phyloP scores from a whole-genome alignment of 1,284 basidiomycete genomes.

The Ceratobasidium sp. region DNA sequence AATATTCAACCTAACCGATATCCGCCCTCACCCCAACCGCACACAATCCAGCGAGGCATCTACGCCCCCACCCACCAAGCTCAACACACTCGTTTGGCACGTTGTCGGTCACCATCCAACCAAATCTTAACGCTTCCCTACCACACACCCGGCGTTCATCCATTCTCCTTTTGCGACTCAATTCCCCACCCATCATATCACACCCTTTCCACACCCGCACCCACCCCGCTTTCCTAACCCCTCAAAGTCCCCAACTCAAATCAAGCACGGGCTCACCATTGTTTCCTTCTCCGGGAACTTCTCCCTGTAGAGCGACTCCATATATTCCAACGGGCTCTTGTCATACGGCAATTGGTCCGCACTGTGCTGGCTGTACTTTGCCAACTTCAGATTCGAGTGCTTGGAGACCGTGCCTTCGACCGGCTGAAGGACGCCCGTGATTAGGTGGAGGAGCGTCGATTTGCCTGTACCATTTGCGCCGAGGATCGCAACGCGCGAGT shows the following conservation, averaged over 20 bases:
- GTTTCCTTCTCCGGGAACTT: constrained; percentile 97
- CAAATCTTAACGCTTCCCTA: too few relatives aligned
- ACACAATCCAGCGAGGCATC: too few relatives aligned
- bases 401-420: constrained; percentile 87
- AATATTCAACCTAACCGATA: too few relatives aligned
- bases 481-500: constrained; percentile 95
- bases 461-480: constrained; percentile 99
- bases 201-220: too few relatives aligned
- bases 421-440: constrained; percentile 87
- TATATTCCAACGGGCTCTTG: constrained; percentile 92
- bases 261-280: constrained; percentile 57
- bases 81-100: too few relatives aligned
- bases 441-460: constrained; percentile 95
- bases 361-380: constrained; percentile 98
- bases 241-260: not conserved
- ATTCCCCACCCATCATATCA: too few relatives aligned
- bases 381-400: constrained; percentile 91
- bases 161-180: too few relatives aligned
- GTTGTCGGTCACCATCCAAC: too few relatives aligned
- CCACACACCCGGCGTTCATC: too few relatives aligned
- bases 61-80: too few relatives aligned
- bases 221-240: too few relatives aligned
- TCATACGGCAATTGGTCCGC: constrained; percentile 98
- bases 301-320: constrained; percentile 80
- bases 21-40: too few relatives aligned